Evolutionary conservation across 331 rosid genomes (phyloP), one percentile per base, ranked within the genome.

Genomic region (Acacia pycnantha): DNA sequence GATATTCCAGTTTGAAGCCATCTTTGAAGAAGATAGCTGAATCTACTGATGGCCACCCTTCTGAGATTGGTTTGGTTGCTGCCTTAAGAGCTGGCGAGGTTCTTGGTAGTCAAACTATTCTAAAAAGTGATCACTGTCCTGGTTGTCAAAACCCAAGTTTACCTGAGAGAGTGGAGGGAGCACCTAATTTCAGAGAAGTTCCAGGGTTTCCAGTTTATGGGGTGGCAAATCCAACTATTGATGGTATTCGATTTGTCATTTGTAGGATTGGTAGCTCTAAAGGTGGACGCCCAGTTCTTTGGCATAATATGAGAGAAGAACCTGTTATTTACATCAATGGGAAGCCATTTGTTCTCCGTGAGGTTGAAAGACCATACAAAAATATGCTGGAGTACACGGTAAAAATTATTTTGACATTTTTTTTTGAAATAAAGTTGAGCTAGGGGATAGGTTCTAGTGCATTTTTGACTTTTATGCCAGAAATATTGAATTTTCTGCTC

Each of bases 231-330:
- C 97, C 97, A 82, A 93, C 97, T 59, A 82, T 88, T 59, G 95
- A 93, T 89, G 97, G 95, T 56, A 93, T 93, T 50, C 92, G 87
- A 50, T 93, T 94, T 72, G 95, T 90, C 77, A 88, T 93, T 80
- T 83, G 22, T 58, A 87, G 94, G 86, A 88, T 93, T 83, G 92
- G 94, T 48, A 85, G 90, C 77, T 86, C 88, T 24, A 88, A 87
- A 85, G 84, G 79, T 82, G 90, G 91, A 41, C 67, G 85, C 24
- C 94, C 94, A 62, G 83, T 93, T 81, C 90, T 93, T 77, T 93
- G 97, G 97, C 97, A 93, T 82, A 93, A 93, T 80, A 93, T 93
- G 97, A 93, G 97, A 83, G 97, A 93, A 87, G 97, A 93, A 80
- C 97, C 95, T 75, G 97, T 93, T 77, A 91, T 93, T 83, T 93